Evolutionary conservation across 129 eudicot genomes (phyloP), one percentile per base, ranked within the genome.

Genomic region (Flaveria linearis): DNA sequence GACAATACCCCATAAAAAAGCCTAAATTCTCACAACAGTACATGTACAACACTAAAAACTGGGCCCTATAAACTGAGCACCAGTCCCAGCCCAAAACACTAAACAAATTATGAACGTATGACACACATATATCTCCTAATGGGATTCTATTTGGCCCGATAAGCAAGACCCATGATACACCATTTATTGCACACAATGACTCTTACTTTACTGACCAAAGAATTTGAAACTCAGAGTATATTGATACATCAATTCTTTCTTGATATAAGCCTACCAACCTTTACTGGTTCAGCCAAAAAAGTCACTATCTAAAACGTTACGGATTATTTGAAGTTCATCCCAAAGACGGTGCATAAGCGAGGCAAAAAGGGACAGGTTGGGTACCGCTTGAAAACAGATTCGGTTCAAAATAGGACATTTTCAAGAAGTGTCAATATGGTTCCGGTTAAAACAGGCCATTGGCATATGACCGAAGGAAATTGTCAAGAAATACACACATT

Each of bases 241-340:
- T 45, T 45, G 50, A 50, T 50, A 3, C 56, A 50, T 50, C 8
- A 45, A 13, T 50, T 50, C 56, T 16, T 50, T 50, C 56, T 50
- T 50, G 58, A 52, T n/a, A n/a, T 14, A 52, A 52, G 58, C 6
- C 22, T 52, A 52, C 58, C 5, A 52, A 55, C 20, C 26, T 58
- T 58, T n/a, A 58, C 66, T 3, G 39, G 39, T 60, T 60, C 39
- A 23, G 66, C n/a, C 66, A 60, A 23, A 60, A 60, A 60, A 57
- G 64, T 57, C 30, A 57, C 22, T 1, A 7, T 57, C 18, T 5
- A 55, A 55, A 22, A 57, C 15, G 41, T 22, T 57, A 9, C 15
- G 7, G 1, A 18, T 9, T 20, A 57, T 9, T 20, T 8, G 9
- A 1, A 20, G 64, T 17, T 6, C 12, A 5, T 57, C 7, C 30